Percentiles rank a stretch among this genome's conserved stretches.
phyloP scores from a whole-genome alignment of 108 stramenopile genomes.

The Seminavis robusta region DNA sequence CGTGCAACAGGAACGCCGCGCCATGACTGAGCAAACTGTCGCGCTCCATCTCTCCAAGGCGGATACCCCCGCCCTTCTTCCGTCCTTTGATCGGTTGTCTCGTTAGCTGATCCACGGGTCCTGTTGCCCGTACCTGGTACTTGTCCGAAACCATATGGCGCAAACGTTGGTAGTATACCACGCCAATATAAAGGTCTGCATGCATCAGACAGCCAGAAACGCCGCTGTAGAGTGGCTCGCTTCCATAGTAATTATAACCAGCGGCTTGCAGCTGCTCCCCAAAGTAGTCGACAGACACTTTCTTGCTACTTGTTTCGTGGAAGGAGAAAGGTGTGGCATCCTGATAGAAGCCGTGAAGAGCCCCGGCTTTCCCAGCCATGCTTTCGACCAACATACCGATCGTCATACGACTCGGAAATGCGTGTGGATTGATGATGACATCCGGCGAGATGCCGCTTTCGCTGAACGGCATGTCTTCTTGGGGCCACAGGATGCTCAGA shows the following conservation, averaged over 20 bases:
- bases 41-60: conserved; percentile 99
- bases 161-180: conserved; percentile 98
- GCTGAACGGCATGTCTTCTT: conserved; percentile 98
- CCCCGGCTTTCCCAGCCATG: conserved; percentile 99
- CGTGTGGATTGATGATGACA: conserved; percentile 98
- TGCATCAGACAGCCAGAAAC: conserved; percentile 96
- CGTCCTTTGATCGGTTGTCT: conserved; percentile 98
- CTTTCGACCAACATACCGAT: conserved; percentile 99
- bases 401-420: conserved; percentile 98
- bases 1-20: conserved; percentile 91
- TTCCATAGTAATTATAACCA: conserved; percentile 98
- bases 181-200: conserved; percentile 98
- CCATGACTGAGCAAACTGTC: conserved; percentile 97
- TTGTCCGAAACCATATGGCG: conserved; percentile 99
- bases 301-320: conserved; percentile 92
- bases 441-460: conserved; percentile 97
- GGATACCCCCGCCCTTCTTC: conserved; percentile 97
- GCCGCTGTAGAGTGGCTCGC: conserved; percentile 98
- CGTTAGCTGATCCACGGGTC: conserved; percentile 93
- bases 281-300: conserved; percentile 95
- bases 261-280: conserved; percentile 96
- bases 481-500: conserved; percentile 97
- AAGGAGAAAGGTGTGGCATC: conserved; percentile 98
- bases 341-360: conserved; percentile 93
- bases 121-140: conserved; percentile 97